Evolutionary conservation across 345 rosid genomes (phyloP).

Genomic region (Punica granatum): DNA sequence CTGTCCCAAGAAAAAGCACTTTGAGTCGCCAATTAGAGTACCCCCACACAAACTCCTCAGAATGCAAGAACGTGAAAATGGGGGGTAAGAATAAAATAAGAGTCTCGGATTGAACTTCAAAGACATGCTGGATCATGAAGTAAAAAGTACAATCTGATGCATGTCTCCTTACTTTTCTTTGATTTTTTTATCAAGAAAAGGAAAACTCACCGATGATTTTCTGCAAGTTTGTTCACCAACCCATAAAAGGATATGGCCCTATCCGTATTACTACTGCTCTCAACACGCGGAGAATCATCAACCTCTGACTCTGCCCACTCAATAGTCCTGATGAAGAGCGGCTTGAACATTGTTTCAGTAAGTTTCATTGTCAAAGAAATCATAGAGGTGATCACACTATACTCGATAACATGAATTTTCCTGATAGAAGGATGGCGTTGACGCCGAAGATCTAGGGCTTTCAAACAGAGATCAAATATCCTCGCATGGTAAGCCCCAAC

Average conservation of each 20-base stretch:
- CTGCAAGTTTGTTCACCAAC: constrained; percentile 67
- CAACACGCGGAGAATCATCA: constrained; percentile 34
- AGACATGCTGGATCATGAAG: background rate
- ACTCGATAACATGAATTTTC: constrained; percentile 57
- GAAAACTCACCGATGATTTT: constrained; percentile 65
- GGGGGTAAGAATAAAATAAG: background rate
- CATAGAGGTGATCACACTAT: constrained; percentile 53
- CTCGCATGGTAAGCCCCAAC: constrained; percentile 48
- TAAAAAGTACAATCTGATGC: background rate
- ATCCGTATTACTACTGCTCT: constrained; percentile 30
- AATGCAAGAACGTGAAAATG: background rate
- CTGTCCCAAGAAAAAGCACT: constrained; percentile 25
- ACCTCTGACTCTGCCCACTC: constrained; percentile 76
- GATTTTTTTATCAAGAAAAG: constrained; percentile 1
- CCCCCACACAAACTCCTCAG: background rate
- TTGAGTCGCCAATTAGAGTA: background rate
- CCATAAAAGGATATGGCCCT: constrained; percentile 75
- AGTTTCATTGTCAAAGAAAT: constrained; percentile 78
- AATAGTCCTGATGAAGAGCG: constrained; percentile 68
- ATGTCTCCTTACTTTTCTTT: background rate
- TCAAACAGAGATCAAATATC: constrained; percentile 77
- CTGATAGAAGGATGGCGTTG: constrained; percentile 48
- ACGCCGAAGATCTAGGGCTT: constrained; percentile 76
- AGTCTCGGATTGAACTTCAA: background rate
- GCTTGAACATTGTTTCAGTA: constrained; percentile 88